phyloP scores from a whole-genome alignment of 1,284 basidiomycete species.

The Takashimella koratensis region DNA sequence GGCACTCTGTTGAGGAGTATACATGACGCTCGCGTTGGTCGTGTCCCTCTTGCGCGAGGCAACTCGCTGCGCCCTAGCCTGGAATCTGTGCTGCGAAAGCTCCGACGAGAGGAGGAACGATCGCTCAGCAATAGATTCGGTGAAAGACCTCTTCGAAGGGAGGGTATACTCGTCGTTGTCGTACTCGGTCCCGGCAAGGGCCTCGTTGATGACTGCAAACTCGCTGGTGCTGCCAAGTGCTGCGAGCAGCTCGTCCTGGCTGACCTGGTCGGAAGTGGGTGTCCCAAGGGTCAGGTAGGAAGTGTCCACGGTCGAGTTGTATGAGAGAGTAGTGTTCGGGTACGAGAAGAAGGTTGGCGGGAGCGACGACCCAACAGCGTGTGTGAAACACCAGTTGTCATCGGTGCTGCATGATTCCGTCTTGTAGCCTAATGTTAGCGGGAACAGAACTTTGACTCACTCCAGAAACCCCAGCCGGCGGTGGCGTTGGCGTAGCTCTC shows the following conservation, averaged over 20 bases:
- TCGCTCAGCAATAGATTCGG: conserved; percentile 7
- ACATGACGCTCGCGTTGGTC: conserved; percentile 2
- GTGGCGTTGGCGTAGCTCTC: conserved; percentile 59
- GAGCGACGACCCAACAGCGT: conserved; percentile 58
- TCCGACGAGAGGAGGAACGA: conserved; percentile 23
- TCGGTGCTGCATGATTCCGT: conserved; percentile 61
- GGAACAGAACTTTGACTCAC: conserved; percentile 46
- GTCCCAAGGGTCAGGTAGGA: conserved; percentile 21
- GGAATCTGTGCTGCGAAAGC: conserved; percentile 17
- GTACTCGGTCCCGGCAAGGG: conserved; percentile 25
- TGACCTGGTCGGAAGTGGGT: conserved; percentile 6
- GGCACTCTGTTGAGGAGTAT: conserved; percentile 26
- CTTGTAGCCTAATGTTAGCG: conserved; percentile 52
- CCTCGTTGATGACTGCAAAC: conserved; percentile 16
- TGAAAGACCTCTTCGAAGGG: conserved; percentile 1
- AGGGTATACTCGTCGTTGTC: conserved; percentile 2
- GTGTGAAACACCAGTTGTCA: conserved; percentile 64
- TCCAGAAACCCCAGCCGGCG: conserved; percentile 72
- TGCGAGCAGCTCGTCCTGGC: conserved; percentile 16
- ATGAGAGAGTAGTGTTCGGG: conserved; percentile 20
- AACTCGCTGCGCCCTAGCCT: conserved; percentile 13
- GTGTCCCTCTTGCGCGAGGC: conserved; percentile 1
- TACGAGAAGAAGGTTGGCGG: conserved; percentile 61
- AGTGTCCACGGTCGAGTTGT: conserved; percentile 8
- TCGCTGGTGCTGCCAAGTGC: conserved; percentile 16